phyloP scores from a whole-genome alignment of 2,329 filamentous ascomycete species.

The Diaporthe eres region DNA sequence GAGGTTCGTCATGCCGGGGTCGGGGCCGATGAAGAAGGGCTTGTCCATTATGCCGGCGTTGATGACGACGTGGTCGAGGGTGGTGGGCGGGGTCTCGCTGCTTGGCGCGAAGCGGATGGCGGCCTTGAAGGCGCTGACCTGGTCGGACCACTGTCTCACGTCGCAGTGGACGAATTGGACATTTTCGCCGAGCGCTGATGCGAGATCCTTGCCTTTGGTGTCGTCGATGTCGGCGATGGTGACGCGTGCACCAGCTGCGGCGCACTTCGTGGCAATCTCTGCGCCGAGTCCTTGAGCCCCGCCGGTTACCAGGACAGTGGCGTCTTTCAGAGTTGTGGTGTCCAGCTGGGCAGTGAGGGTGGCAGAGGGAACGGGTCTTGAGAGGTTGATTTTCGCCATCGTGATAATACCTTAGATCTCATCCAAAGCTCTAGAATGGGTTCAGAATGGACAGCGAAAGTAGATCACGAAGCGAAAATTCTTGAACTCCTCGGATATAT shows the following conservation, averaged over 20 bases:
- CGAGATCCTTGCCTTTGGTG: not conserved
- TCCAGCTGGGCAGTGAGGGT: not conserved
- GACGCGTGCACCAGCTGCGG: not conserved
- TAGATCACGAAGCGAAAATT: rapidly evolving
- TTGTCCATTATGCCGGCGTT: conserved; percentile 26
- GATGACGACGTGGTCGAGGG: conserved; percentile 26
- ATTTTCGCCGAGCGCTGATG: not conserved
- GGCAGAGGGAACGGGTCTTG: not conserved
- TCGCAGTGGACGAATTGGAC: conserved; percentile 15
- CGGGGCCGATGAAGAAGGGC: conserved; percentile 9
- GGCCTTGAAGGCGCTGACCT: conserved; percentile 23
- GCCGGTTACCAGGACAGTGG: not conserved
- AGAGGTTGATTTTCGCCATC: not conserved
- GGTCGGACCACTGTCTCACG: conserved; percentile 6
- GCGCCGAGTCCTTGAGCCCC: conserved; percentile 11
- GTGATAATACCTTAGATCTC: too few relatives aligned
- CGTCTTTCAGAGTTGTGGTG: not conserved
- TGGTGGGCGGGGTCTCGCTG: not conserved
- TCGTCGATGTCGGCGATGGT: conserved; percentile 21
- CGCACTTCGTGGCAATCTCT: not conserved
- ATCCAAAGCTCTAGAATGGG: too few relatives aligned
- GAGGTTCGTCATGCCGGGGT: not conserved
- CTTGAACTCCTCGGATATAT: not conserved
- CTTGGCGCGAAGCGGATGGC: conserved; percentile 21
- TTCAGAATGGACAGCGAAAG: too few relatives aligned